These are phyloP conservation scores for Aristolochia californica DNA, from an alignment of 164 flowering plant species.

Conservation along the genomic window DNA sequence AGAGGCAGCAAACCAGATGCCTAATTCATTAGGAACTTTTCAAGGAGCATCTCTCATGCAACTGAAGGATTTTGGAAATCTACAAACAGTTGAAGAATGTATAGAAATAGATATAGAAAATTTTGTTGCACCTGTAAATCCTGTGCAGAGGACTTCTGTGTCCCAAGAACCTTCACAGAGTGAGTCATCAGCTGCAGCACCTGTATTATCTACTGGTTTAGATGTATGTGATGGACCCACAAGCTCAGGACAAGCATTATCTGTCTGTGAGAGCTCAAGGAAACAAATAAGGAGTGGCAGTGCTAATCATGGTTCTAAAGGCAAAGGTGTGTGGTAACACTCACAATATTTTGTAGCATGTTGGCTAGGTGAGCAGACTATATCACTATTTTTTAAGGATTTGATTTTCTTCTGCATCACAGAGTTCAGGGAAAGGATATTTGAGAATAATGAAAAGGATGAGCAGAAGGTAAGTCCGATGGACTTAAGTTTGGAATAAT, in stretches of 20 bases:
- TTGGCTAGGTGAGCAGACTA: neutral
- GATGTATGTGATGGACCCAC: constrained; percentile 64
- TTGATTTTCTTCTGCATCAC: constrained; percentile 5
- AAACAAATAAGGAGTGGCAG: constrained; percentile 28
- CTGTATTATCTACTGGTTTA: constrained; percentile 42
- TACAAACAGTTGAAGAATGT: constrained; percentile 27
- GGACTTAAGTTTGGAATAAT: constrained; percentile 4
- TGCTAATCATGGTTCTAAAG: constrained; percentile 29
- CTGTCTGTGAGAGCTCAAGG: constrained; percentile 39
- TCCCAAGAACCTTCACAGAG: constrained; percentile 68
- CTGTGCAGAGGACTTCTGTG: constrained; percentile 23
- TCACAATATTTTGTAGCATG: neutral
- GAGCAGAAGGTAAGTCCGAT: constrained; percentile 39
- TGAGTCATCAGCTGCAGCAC: constrained; percentile 73
- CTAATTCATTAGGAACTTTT: constrained; percentile 17
- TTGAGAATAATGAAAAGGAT: constrained; percentile 37
- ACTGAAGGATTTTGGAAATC: constrained; percentile 16
- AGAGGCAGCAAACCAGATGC: constrained; percentile 14
- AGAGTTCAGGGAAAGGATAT: constrained; percentile 49
- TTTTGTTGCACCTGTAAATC: constrained; percentile 28
- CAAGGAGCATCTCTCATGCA: constrained; percentile 23
- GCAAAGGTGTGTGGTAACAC: constrained; percentile 29
- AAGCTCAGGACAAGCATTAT: constrained; percentile 39
- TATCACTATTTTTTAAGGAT: neutral
- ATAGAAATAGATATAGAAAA: constrained; percentile 31